Percentiles rank a stretch among this genome's conserved stretches.
Evolutionary conservation across 768 basidiomycete genomes (phyloP).

Genomic region (Calvatia gigantea): DNA sequence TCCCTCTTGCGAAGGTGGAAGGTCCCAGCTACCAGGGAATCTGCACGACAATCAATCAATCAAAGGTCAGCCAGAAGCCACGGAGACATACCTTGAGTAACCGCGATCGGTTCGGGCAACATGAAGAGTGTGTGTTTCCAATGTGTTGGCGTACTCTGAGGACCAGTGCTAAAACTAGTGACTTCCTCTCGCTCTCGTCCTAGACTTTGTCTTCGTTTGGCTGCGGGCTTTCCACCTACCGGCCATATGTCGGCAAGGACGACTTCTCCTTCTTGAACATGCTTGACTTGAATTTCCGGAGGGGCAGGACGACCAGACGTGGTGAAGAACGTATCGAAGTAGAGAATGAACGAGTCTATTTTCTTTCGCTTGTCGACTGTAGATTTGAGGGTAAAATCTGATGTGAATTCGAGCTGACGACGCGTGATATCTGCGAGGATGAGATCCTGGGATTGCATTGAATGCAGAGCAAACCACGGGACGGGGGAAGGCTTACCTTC

Average conservation of each 20-base stretch:
- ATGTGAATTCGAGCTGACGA: constrained; percentile 75
- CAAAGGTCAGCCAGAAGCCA: neutral
- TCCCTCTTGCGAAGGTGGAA: constrained; percentile 82
- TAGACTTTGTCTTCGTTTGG: constrained; percentile 56
- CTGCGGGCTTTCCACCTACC: constrained; percentile 61
- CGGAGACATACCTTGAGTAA: constrained; percentile 62
- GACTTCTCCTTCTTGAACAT: constrained; percentile 55
- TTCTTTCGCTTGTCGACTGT: constrained; percentile 58
- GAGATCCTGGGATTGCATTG: constrained; percentile 56
- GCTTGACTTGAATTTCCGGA: constrained; percentile 46
- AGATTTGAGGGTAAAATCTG: constrained; percentile 73
- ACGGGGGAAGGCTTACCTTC: constrained; percentile 49
- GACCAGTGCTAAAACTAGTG: constrained; percentile 89
- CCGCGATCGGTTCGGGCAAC: constrained; percentile 72
- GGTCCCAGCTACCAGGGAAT: constrained; percentile 69
- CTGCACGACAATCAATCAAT: constrained; percentile 32
- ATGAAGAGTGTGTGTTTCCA: constrained; percentile 97
- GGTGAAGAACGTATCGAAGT: constrained; percentile 95
- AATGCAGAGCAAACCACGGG: neutral
- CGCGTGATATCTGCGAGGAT: constrained; percentile 59
- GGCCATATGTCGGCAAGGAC: constrained; percentile 81
- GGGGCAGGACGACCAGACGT: constrained; percentile 48
- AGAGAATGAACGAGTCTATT: constrained; percentile 78
- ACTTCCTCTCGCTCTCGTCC: constrained; percentile 45
- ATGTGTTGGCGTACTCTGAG: constrained; percentile 83